phyloP scores from a whole-genome alignment of 75 land plant genomes.

The Pinus taeda region DNA sequence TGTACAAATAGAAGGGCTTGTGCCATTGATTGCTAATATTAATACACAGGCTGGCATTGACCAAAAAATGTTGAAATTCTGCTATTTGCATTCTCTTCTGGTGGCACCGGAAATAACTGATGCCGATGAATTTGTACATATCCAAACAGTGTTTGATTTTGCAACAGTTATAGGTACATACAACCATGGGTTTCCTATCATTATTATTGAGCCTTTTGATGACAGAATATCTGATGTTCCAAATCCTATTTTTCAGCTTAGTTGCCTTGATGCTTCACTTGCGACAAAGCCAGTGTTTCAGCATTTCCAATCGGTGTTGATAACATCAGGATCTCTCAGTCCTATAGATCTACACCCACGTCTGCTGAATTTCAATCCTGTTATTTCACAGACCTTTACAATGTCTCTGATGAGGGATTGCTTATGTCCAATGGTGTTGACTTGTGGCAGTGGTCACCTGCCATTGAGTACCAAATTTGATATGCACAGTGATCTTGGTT shows the following conservation, averaged over 20 bases:
- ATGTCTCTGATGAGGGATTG: slow-evolving; percentile 99
- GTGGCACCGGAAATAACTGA: slow-evolving; percentile 95
- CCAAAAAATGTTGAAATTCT: slow-evolving; percentile 93
- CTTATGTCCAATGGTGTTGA: slow-evolving; percentile 98
- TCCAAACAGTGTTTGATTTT: slow-evolving; percentile 94
- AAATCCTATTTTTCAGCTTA: slow-evolving; percentile 92
- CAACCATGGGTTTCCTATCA: slow-evolving; percentile 81
- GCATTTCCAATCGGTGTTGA: slow-evolving; percentile 93
- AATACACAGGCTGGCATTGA: slow-evolving; percentile 80
- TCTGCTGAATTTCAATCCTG: slow-evolving; percentile 96
- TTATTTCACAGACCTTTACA: slow-evolving; percentile 79
- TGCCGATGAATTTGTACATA: slow-evolving; percentile 93
- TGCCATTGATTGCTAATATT: slow-evolving; percentile 67
- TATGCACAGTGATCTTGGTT: slow-evolving; percentile 99
- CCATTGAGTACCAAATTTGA: slow-evolving; percentile 99
- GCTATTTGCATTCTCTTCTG: slow-evolving; percentile 92
- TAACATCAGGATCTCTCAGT: slow-evolving; percentile 98
- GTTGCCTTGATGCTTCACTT: slow-evolving; percentile 97
- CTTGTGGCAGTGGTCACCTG: slow-evolving; percentile 99
- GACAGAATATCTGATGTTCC: slow-evolving; percentile 99
- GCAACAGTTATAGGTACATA: slow-evolving; percentile 98
- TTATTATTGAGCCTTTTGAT: slow-evolving; percentile 95
- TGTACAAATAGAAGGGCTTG: slow-evolving; percentile 92
- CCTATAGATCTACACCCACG: slow-evolving; percentile 98
- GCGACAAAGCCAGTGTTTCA: slow-evolving; percentile 99